Base-by-base conservation (phyloP, 2,329 filamentous ascomycete genomes). In the Macrophomina tecta region DNA sequence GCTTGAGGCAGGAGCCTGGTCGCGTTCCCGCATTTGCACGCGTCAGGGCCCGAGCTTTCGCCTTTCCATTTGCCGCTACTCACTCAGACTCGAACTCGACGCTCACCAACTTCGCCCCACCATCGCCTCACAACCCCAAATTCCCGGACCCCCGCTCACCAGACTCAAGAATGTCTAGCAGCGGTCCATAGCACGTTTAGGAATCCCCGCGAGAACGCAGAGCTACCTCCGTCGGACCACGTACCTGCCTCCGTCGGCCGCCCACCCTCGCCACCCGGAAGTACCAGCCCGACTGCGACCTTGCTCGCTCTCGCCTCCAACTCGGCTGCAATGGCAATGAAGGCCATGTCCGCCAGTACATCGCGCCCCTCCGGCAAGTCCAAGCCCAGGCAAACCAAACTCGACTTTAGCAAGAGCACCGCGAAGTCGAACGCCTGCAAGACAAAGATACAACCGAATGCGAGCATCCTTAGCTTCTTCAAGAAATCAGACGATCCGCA, bases 401-500 rank as follows among this genome's bases (percentile, higher is more conserved):
- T 79, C 8, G 75, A 73, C 11, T 76, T 75, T 69, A 72, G 70
- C 12, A 77, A 76, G 67, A 77, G 78, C 12, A 72, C 69, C 64
- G 73, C 70, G 69, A 73, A 70, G 61, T 30, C 61, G 34, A 42
- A 48, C 45, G 74, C 72, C 48, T 67, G 68, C 9, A 83, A 81
- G 70, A 69, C 74, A n/a, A 79, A 78, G 64, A 73, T 72, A 14
- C 79, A 81, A 64, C 75, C 78, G 23, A 86, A 86, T 70, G 79
- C 80, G 55, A 86, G 82, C 69, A 86, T 86, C 68, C 77, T 85
- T 74, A 80, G 77, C 56, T 86, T 86, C 72, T 86, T 86, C 77
- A 84, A 83, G 72, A 86, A 85, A 74, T 75, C 81, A 1, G 82
- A 82, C 53, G 76, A 79, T 56, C 77, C 78, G 30, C 53, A 48